Base-by-base conservation (phyloP, 257 asterid genomes). In the Ocimum tenuiflorum region DNA sequence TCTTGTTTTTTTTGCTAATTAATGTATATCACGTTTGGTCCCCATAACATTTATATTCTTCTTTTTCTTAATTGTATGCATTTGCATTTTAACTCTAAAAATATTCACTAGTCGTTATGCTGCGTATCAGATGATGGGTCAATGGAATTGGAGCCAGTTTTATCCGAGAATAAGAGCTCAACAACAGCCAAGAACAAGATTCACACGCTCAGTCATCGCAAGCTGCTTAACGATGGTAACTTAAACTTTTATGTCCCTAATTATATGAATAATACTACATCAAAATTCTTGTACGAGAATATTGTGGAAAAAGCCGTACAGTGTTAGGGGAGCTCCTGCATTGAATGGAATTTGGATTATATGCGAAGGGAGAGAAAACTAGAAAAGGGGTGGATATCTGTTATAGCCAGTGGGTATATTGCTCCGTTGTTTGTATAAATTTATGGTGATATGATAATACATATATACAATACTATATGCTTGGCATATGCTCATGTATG, bases 171-270 rank as follows among this genome's bases (percentile, higher is more conserved):
- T 56, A 45, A 41, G 62, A 66, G 57, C 60, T 17, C 61, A 55
- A 36, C 5, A 29, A n/a, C 35, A 10, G 38, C 39, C 72, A 33
- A 60, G 52, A 60, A 60, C 48, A 68, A 13, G 18, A 35, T 50
- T 47, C 45, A 35, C 48, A 46, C 65, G 8, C 22, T 33, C 27
- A 20, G 69, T 24, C 72, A 72, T 52, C 85, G 88, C 29, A 82
- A 75, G 82, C 85, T 82, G 69, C 81, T 79, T 27, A 53, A 8
- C 48, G 52, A 38, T 49, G 85, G 88, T 82, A 74, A 60, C 46
- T 55, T 0, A 18, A 5, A 24, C 4, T 50, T 43, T 45, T 33
- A 29, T 59, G n/a, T 54, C 43, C 45, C 49, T 11, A 36, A 15
- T 22, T 10, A n/a, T 0, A 11, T 41, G 2, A 0, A 43, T 56